These are phyloP conservation scores for Leccinum arenicola DNA, from an alignment of 768 basidiomycete genomes.

Conservation along the genomic window DNA sequence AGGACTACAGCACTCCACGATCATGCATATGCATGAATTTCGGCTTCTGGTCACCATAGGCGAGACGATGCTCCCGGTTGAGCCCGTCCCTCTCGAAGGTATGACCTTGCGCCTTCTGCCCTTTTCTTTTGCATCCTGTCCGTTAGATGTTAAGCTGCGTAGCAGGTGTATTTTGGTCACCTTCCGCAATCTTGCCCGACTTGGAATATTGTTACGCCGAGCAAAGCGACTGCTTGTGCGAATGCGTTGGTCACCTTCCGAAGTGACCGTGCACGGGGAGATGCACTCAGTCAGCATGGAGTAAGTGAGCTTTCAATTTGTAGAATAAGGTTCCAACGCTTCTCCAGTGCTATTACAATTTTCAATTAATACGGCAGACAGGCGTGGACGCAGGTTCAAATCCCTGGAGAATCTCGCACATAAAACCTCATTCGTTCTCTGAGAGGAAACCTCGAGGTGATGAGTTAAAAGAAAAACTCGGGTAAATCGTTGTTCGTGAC, in stretches of 20 bases:
- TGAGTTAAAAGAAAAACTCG: conserved; percentile 9
- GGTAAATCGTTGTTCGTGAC: background rate
- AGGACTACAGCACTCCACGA: background rate
- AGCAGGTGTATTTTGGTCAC: conserved; percentile 22
- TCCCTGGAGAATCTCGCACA: conserved; percentile 25
- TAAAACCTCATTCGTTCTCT: conserved; percentile 28
- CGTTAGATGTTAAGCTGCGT: background rate
- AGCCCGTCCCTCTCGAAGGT: conserved; percentile 9
- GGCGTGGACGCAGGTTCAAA: conserved; percentile 14
- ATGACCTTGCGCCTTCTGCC: conserved; percentile 4
- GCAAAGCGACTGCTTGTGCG: conserved; percentile 22
- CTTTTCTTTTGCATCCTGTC: background rate
- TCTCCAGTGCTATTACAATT: conserved; percentile 24
- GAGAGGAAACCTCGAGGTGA: conserved; percentile 26
- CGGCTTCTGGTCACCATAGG: background rate
- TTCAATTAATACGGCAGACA: conserved; percentile 19
- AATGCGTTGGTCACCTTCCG: conserved; percentile 23
- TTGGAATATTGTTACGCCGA: conserved; percentile 21
- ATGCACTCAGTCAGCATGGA: conserved; percentile 21
- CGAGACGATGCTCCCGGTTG: conserved; percentile 3
- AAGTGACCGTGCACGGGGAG: conserved; percentile 25
- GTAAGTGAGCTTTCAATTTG: conserved; percentile 9
- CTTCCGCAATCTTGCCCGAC: conserved; percentile 23
- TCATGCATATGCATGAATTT: background rate
- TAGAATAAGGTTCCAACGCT: background rate